Percentiles rank a stretch among this genome's conserved stretches.
phyloP scores from a whole-genome alignment of 2,329 filamentous ascomycete species.

The Fusarium sp. region DNA sequence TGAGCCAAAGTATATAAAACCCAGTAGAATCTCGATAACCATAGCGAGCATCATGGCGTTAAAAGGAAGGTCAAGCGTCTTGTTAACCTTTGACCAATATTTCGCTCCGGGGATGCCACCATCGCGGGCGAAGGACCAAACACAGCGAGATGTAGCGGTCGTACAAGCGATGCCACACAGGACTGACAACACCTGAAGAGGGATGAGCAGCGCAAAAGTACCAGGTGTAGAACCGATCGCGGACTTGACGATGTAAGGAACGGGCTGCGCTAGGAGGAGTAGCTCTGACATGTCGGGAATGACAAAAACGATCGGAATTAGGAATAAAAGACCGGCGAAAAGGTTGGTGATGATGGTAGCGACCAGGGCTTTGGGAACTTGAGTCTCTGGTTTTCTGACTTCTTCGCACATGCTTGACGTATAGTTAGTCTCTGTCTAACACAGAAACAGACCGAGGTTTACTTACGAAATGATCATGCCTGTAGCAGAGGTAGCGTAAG shows the following conservation, averaged over 20 bases:
- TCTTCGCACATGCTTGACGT: constrained; percentile 78
- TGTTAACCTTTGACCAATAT: constrained; percentile 17
- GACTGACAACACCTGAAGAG: constrained; percentile 13
- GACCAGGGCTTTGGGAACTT: constrained; percentile 82
- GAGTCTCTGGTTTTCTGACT: constrained; percentile 75
- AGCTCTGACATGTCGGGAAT: constrained; percentile 73
- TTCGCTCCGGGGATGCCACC: constrained; percentile 21
- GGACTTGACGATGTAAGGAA: constrained; percentile 72
- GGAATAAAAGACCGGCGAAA: constrained; percentile 75
- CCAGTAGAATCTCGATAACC: constrained; percentile 7
- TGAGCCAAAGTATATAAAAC: constrained; percentile 27
- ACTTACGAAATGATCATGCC: constrained; percentile 85
- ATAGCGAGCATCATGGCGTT: constrained; percentile 29
- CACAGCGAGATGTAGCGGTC: constrained; percentile 22
- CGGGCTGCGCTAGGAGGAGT: constrained; percentile 70
- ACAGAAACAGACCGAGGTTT: no score
- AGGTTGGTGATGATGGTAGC: constrained; percentile 76
- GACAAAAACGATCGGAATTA: constrained; percentile 78
- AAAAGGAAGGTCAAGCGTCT: constrained; percentile 5
- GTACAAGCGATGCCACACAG: constrained; percentile 25
- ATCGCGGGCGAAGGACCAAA: constrained; percentile 24
- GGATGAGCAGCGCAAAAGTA: constrained; percentile 9
- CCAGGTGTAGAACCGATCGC: constrained; percentile 14
- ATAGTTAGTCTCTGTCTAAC: neutral
- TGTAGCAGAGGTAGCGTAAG: constrained; percentile 81